Base-by-base conservation (phyloP, 345 rosid genomes). In the Alliaria petiolata region DNA sequence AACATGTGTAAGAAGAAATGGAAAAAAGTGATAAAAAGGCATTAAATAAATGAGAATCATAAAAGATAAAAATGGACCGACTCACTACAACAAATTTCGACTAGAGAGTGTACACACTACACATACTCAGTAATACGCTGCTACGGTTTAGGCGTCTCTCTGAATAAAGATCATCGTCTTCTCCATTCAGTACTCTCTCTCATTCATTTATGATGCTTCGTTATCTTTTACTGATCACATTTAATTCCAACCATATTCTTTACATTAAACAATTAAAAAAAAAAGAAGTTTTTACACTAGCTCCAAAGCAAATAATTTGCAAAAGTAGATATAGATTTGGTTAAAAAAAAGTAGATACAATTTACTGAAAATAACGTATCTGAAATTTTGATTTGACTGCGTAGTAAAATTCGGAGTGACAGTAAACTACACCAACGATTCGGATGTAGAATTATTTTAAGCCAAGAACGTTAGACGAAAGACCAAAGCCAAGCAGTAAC, bases 401-500 rank as follows among this genome's bases (percentile, higher is more conserved):
- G 1, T 22, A 22, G 25, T 22, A 22, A 22, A 22, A 22, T 22
- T 22, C n/a, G n/a, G n/a, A 22, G 25, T 22, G 25, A 49, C 15
- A 49, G 54, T 49, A n/a, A 49, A 49, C 31, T 22, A 25, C 55
- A 26, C 34, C 16, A 25, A 13, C 6, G 13, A 12, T 50, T 50
- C 34, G 33, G 54, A 50, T 50, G 15, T 28, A 26, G 36, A 52
- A 13, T 28, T 26, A 52, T 42, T 55, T 71, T 0, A 64, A 55
- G 40, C 61, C 36, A 36, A 62, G 4, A 67, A 30, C 51, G 25
- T 52, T 53, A 67, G 47, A 58, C 65, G 46, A 56, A 30, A 59
- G 59, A 70, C 35, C 53, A 71, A 73, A 4, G 60, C 71, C 77
- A 65, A 73, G n/a, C 66, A 73, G 73, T 74, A 74, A 66, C 68